These are phyloP conservation scores for Daldinia concentrica DNA, from an alignment of 495 filamentous ascomycete genomes.

Conservation along the genomic window DNA sequence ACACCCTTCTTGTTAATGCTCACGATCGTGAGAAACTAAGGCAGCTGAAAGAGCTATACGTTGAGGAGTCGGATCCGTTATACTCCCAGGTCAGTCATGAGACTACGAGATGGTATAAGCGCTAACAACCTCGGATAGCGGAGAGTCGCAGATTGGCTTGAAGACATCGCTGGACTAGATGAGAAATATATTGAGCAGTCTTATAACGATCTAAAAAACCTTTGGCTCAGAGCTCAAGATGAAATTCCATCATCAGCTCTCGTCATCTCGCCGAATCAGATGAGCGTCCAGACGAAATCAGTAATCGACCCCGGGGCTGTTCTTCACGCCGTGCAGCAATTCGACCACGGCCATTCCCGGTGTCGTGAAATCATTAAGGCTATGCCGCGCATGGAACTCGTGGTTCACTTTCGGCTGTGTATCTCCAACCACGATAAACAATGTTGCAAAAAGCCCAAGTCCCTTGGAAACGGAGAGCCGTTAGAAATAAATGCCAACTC, in stretches of 20 bases:
- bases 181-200: constrained; percentile 24
- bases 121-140: constrained; percentile 14
- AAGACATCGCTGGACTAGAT: constrained; percentile 11
- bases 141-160: constrained; percentile 29
- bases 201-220: constrained; percentile 20
- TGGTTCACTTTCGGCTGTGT: constrained; percentile 37
- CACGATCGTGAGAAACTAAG: constrained; percentile 23
- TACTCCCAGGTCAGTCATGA: constrained; percentile 34
- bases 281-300: constrained; percentile 20
- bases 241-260: constrained; percentile 23
- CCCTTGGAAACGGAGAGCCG: constrained; percentile 11
- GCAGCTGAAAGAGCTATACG: constrained; percentile 29
- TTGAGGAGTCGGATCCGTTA: constrained; percentile 31
- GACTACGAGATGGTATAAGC: background rate
- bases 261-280: constrained; percentile 11
- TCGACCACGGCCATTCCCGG: constrained; percentile 30
- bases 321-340: constrained; percentile 24
- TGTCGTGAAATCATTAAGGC: constrained; percentile 18
- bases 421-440: constrained; percentile 28
- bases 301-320: constrained; percentile 32
- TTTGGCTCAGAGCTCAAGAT: constrained; percentile 36
- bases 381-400: constrained; percentile 37
- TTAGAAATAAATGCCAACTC: background rate
- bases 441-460: background rate
- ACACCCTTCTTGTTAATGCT: constrained; percentile 31